Evolutionary conservation across 2,329 filamentous ascomycete species (phyloP), one percentile per base, ranked within the genome.

Genomic region (Basipetospora chlamydospora): DNA sequence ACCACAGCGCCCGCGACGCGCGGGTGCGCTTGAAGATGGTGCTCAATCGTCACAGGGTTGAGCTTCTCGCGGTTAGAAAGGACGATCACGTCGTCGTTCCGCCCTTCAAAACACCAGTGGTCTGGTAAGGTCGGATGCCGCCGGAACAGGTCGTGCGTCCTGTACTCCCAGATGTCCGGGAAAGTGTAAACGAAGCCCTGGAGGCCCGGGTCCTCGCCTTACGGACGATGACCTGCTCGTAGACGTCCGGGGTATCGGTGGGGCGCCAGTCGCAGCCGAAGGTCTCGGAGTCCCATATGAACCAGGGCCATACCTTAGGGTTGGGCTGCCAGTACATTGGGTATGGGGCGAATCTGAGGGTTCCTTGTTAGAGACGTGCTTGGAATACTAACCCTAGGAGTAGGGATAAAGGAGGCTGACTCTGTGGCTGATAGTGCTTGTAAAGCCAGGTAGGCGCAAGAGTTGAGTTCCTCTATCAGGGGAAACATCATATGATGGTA

Each of bases 61-160:
- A 68, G 44, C 46, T 70, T 69, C 49, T 67, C 62, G 20, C 64
- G 65, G 32, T 61, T 67, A 2, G 57, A 60, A 25, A 70, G 59
- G 11, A 69, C 63, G 12, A 69, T 60, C 30, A 69, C 50, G 41
- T 64, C 60, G 40, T 69, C 65, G 0, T 40, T 10, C 10, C 46
- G 40, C 2, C 44, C 43, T 3, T 39, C 26, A 2, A 41, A 44
- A 12, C 32, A 29, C 45, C 45, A 65, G 40, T 57, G 48, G 28
- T 60, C 42, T 0, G 52, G 50, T 3, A 55, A 37, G 1, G 52
- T 54, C 0, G 60, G 60, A 34, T 65, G 60, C 1, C 46, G 45
- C 7, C 45, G 51, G 4, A 51, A 58, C 37, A 66, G 54, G 28
- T 53, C 53, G 1, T 56, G 47, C 5, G 53, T 54, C 4, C 57